These are phyloP conservation scores for Colletotrichum sp. DNA, from an alignment of 2,329 filamentous ascomycete species.

Conservation along the genomic window DNA sequence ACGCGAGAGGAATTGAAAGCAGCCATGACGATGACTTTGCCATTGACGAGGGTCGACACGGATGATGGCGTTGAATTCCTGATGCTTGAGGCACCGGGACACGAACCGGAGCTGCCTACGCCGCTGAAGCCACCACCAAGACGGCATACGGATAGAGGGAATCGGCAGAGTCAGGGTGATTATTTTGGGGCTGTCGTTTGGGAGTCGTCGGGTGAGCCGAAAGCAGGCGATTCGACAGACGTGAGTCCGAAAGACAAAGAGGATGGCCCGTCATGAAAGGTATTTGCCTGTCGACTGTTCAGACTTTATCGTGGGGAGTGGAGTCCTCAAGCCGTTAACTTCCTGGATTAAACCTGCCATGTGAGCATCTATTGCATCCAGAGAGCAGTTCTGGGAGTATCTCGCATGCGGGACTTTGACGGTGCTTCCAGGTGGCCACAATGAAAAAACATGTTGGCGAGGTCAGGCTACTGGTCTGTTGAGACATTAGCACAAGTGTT, in stretches of 20 bases:
- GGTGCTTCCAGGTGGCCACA: neutral
- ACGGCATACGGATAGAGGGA: neutral
- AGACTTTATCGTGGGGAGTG: neutral
- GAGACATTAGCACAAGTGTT: neutral
- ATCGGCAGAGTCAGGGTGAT: neutral
- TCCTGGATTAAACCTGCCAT: neutral
- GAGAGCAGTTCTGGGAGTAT: neutral
- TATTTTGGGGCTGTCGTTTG: neutral
- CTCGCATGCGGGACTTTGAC: neutral
- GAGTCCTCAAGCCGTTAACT: neutral
- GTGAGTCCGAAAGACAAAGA: neutral
- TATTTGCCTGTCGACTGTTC: neutral
- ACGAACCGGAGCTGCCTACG: neutral
- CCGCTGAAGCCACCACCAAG: slow-evolving; percentile 3
- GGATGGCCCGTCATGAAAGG: neutral
- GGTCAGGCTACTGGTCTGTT: neutral
- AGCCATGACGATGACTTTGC: neutral
- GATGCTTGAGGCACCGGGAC: neutral
- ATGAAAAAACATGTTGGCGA: fast-evolving
- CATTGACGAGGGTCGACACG: neutral
- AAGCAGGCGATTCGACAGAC: neutral
- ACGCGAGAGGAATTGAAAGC: neutral
- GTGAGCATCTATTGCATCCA: neutral
- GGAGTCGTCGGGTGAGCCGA: neutral
- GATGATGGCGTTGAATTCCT: slow-evolving; percentile 13